Conservation (phyloP, 2,329 filamentous ascomycete genomes). For the Colletotrichum tabaci region DNA sequence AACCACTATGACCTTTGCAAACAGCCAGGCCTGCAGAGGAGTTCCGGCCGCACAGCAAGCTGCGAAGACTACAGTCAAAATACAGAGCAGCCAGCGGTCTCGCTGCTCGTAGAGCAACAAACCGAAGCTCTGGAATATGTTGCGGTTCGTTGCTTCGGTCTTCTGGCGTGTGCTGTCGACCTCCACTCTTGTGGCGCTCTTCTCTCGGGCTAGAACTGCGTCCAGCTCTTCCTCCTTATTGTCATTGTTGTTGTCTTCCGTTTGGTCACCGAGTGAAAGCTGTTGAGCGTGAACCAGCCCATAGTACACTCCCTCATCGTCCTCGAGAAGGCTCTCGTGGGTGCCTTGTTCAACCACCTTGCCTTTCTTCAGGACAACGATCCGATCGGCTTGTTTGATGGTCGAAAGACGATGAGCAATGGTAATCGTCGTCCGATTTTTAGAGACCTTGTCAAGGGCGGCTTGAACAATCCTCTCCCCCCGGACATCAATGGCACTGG, state of each 20-base stretch:
- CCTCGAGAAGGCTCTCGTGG: slow-evolving; percentile 78
- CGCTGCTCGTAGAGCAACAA: slow-evolving; percentile 71
- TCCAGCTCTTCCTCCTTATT: slow-evolving; percentile 59
- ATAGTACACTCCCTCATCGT: slow-evolving; percentile 75
- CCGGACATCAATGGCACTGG: slow-evolving; percentile 73
- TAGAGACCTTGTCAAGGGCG: slow-evolving; percentile 73
- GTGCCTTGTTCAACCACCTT: slow-evolving; percentile 81
- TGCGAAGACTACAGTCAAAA: slow-evolving; percentile 63
- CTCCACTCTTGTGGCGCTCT: slow-evolving; percentile 60
- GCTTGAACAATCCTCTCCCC: slow-evolving; percentile 75
- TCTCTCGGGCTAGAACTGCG: slow-evolving; percentile 59
- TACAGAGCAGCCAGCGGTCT: slow-evolving; percentile 65
- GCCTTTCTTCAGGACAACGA: slow-evolving; percentile 82
- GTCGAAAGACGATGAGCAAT: slow-evolving; percentile 84
- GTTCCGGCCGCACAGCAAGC: slow-evolving; percentile 60
- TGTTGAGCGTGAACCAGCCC: slow-evolving; percentile 77
- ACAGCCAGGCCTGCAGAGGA: slow-evolving; percentile 69
- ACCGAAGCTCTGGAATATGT: slow-evolving; percentile 68
- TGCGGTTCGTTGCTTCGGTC: slow-evolving; percentile 57
- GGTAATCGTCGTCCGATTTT: slow-evolving; percentile 78
- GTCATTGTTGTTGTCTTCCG: slow-evolving; percentile 54
- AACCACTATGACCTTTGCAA: slow-evolving; percentile 66
- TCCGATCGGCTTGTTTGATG: slow-evolving; percentile 83
- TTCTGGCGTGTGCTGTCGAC: slow-evolving; percentile 46
- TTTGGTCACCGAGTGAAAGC: slow-evolving; percentile 66